Percentiles rank a stretch among this genome's conserved stretches.
phyloP scores from a whole-genome alignment of 2,329 filamentous ascomycete genomes.

The Hypoxylon sp. region DNA sequence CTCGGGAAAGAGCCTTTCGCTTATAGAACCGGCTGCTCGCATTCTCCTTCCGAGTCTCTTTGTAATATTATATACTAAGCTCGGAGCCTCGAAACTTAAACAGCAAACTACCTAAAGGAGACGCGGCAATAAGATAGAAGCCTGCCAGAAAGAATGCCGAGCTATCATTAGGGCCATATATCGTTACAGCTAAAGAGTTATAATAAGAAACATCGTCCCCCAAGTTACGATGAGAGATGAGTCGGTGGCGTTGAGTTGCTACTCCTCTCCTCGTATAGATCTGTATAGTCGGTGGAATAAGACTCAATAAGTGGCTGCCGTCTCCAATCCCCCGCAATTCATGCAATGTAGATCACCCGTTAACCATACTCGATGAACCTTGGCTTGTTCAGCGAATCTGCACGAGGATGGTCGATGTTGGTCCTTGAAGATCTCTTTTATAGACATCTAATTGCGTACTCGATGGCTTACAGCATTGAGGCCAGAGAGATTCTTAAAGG shows the following conservation, averaged over 20 bases:
- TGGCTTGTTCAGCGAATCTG: conserved; percentile 6
- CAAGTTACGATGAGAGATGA: conserved; percentile 6
- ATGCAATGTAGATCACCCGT: conserved; percentile 37
- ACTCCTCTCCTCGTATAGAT: background rate
- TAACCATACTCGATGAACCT: conserved; percentile 1
- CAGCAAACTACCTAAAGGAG: background rate
- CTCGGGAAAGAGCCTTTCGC: conserved; percentile 19
- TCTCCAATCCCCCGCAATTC: conserved; percentile 32
- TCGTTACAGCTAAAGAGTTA: background rate
- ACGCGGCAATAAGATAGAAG: background rate
- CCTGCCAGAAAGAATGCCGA: background rate
- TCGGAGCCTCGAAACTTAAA: conserved; percentile 1
- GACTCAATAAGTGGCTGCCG: conserved; percentile 2
- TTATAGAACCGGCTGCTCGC: conserved; percentile 20
- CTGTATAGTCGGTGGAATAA: conserved; percentile 14
- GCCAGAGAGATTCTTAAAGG: background rate
- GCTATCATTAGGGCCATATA: too few species aligned
- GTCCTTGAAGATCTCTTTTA: conserved; percentile 1
- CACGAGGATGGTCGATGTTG: conserved; percentile 3
- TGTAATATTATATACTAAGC: conserved; percentile 7
- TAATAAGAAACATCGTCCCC: background rate
- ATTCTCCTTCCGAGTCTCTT: conserved; percentile 13
- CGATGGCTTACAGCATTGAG: background rate
- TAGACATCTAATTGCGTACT: conserved; percentile 15
- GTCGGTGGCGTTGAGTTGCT: background rate